Percentiles rank a stretch among this genome's conserved stretches.
phyloP scores from a whole-genome alignment of 2,329 filamentous ascomycete genomes.

The Penicillium janthinellum region DNA sequence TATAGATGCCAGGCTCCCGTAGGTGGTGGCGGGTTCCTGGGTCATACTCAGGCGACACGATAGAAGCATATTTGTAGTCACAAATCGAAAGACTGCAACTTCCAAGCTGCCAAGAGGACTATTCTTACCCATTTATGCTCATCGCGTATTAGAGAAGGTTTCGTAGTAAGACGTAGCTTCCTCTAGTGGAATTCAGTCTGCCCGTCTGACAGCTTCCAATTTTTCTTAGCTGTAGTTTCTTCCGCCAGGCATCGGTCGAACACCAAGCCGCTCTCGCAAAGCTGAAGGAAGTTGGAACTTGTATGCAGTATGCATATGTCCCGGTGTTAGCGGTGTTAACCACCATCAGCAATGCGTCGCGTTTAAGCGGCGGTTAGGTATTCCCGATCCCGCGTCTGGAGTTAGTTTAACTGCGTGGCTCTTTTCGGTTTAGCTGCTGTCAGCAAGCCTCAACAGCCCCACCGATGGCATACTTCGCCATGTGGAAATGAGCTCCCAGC shows the following conservation, averaged over 20 bases:
- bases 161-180: no score
- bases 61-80: neutral
- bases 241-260: no score
- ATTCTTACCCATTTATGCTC: neutral
- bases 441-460: neutral
- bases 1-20: neutral
- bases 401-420: neutral
- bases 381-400: neutral
- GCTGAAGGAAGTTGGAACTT: no score
- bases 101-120: neutral
- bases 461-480: neutral
- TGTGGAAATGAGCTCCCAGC: neutral
- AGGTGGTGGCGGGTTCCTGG: neutral
- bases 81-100: neutral
- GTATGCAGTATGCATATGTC: neutral
- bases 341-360: neutral
- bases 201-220: no score
- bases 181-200: no score
- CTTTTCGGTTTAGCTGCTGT: neutral
- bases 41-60: neutral
- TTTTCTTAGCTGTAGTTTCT: no score
- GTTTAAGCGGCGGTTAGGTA: neutral
- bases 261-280: no score
- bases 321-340: neutral
- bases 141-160: no score